phyloP scores from a whole-genome alignment of 225 moss, liverwort and hornwort genomes.

The Bryoerythrophyllum caledonicum region DNA sequence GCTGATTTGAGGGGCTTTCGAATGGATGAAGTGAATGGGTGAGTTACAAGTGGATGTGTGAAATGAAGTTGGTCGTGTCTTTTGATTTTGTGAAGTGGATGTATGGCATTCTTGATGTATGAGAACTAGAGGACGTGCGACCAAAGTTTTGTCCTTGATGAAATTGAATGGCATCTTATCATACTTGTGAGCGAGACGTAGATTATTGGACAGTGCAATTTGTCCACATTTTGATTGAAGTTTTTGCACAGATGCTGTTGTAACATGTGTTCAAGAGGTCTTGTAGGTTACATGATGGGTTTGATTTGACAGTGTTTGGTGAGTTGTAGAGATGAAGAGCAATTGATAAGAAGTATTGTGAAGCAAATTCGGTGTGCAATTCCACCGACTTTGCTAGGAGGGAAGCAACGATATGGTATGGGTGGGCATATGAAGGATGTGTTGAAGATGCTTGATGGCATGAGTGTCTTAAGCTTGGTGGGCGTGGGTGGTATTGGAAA shows the following conservation, averaged over 20 bases:
- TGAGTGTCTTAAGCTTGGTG: too few relatives aligned
- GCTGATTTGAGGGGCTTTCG: neutral
- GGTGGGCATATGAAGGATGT: too few relatives aligned
- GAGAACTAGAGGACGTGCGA: too few relatives aligned
- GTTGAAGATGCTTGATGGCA: too few relatives aligned
- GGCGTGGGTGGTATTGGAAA: too few relatives aligned
- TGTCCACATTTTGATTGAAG: too few relatives aligned
- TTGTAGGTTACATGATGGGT: neutral
- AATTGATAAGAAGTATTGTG: neutral
- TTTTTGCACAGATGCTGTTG: too few relatives aligned
- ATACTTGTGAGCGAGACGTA: too few relatives aligned
- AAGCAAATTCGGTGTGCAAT: neutral
- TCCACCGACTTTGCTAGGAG: neutral
- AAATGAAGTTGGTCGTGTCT: neutral
- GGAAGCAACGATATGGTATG: neutral
- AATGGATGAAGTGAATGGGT: slow-evolving; percentile 8
- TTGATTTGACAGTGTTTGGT: too few relatives aligned
- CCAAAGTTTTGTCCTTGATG: too few relatives aligned
- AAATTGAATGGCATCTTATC: neutral
- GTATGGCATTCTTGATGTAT: too few relatives aligned
- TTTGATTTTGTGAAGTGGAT: too few relatives aligned
- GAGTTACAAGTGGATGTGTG: neutral
- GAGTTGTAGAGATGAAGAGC: neutral
- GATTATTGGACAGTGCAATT: neutral
- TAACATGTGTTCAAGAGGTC: neutral